Base-by-base conservation (phyloP, 2,329 filamentous ascomycete genomes). In the Paraphoma sp. region DNA sequence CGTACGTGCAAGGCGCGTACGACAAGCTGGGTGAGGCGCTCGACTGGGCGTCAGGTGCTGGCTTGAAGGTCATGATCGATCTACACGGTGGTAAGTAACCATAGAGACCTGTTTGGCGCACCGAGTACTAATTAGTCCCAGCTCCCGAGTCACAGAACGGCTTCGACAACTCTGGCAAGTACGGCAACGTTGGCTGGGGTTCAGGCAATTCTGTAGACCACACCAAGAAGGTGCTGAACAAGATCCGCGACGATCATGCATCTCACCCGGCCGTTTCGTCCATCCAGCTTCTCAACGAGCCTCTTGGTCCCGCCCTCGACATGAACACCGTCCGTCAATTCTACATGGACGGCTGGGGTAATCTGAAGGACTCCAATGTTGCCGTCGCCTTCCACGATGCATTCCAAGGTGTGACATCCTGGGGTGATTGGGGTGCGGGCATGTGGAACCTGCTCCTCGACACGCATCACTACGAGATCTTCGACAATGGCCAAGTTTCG, bases 1-100 rank as follows among this genome's bases (percentile, higher is more conserved):
- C 86, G 16, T 89, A 86, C 63, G 83, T 89, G 6, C 80, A 86
- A 65, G 87, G 87, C 40, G 86, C 88, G 59, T 80, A 88, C 45
- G 74, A 81, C 14, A 81, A 82, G 64, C 78, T 89, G 9, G 84
- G 87, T 55, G 68, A 82, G 58, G 84, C 86, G 23, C 79, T 89
- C 53, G 73, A 77, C 57, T 87, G 88, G 84, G 88, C 88, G 10
- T 75, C 81, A 55, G 76, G 70, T 44, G 79, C 83, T 44, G 84
- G 84, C 4, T 70, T 90, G 47, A 88, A 88, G 67, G 85, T 90
- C 42, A 83, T 89, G 75, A 82, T 91, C 64, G 88, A 91, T 70
- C 75, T 90, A 18, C 88, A 91, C 67, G 88, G 87, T 62, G 85
- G 84, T 86, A 72, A 72, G 82, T 77, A 31, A 3, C 14, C 14